Evolutionary conservation across 1,139 yeast species (phyloP).

Genomic region (Scheffersomyces segobiensis): DNA sequence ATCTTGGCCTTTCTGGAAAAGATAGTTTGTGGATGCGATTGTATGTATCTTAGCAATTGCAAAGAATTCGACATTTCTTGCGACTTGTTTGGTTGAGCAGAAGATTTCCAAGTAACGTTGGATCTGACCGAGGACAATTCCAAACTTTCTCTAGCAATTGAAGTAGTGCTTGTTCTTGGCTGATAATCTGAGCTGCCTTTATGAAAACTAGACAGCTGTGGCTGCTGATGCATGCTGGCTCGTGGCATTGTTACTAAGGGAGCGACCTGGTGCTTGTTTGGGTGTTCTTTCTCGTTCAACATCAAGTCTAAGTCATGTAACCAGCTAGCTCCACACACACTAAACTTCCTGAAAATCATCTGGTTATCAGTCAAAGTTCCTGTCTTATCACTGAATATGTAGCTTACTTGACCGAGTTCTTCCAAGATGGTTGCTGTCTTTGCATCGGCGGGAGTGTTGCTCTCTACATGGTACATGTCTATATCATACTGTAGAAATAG

Average conservation of each 20-base stretch:
- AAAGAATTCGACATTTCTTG: constrained; percentile 37
- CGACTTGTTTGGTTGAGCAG: constrained; percentile 36
- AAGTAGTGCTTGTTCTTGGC: constrained; percentile 31
- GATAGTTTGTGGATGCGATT: constrained; percentile 64
- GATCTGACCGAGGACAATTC: constrained; percentile 18
- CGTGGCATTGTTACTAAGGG: constrained; percentile 6
- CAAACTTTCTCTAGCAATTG: constrained; percentile 34
- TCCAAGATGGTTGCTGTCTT: constrained; percentile 94
- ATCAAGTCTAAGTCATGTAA: constrained; percentile 68
- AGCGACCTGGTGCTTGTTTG: constrained; percentile 3
- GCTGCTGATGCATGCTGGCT: constrained; percentile 6
- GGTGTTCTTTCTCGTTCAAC: constrained; percentile 16
- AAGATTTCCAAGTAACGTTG: constrained; percentile 33
- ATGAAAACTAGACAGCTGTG: background rate
- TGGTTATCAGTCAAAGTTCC: constrained; percentile 93
- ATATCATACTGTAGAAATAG: constrained; percentile 81
- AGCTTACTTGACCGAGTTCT: constrained; percentile 95
- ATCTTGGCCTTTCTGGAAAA: constrained; percentile 76
- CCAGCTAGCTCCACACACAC: constrained; percentile 90
- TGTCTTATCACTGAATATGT: constrained; percentile 93
- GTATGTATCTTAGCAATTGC: constrained; percentile 68
- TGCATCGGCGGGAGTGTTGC: constrained; percentile 92
- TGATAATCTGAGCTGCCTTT: constrained; percentile 5
- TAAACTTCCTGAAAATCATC: constrained; percentile 82
- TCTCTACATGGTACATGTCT: constrained; percentile 86